Evolutionary conservation across 1,139 yeast genomes (phyloP).

Genomic region (Hyphopichia fennica): DNA sequence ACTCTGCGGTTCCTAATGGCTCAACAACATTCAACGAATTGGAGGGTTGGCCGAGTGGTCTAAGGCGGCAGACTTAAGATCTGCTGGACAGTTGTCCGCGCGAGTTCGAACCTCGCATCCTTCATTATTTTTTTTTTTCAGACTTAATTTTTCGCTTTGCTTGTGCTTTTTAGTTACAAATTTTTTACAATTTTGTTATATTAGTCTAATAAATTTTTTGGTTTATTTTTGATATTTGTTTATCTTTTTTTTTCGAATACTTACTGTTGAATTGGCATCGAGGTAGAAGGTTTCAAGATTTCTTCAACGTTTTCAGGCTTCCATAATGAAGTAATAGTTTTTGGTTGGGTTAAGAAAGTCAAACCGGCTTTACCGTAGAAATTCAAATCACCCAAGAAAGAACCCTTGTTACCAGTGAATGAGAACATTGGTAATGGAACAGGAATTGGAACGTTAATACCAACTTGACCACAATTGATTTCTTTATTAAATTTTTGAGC

Average conservation of each 20-base stretch:
- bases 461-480: slow-evolving; percentile 77
- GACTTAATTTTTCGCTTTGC: background rate
- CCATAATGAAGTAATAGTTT: slow-evolving; percentile 76
- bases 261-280: slow-evolving; percentile 64
- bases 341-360: slow-evolving; percentile 71
- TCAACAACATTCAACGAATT: no score
- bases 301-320: slow-evolving; percentile 55
- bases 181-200: background rate
- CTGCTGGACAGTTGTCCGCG: slow-evolving; percentile 66
- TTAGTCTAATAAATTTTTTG: background rate
- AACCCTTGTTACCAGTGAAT: slow-evolving; percentile 76
- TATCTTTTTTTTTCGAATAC: background rate
- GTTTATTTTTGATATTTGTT: background rate
- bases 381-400: slow-evolving; percentile 77
- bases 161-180: background rate
- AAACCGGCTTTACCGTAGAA: slow-evolving; percentile 78
- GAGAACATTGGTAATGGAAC: slow-evolving; percentile 84
- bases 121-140: slow-evolving; percentile 47
- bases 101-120: slow-evolving; percentile 88
- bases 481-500: slow-evolving; percentile 71
- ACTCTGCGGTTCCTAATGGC: no score
- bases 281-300: slow-evolving; percentile 52
- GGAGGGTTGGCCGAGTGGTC: slow-evolving; percentile 60
- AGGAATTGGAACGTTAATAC: slow-evolving; percentile 81
- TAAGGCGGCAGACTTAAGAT: slow-evolving; percentile 58